Evolutionary conservation across 2,329 filamentous ascomycete genomes (phyloP).

Genomic region (Diaporthe ampelina): DNA sequence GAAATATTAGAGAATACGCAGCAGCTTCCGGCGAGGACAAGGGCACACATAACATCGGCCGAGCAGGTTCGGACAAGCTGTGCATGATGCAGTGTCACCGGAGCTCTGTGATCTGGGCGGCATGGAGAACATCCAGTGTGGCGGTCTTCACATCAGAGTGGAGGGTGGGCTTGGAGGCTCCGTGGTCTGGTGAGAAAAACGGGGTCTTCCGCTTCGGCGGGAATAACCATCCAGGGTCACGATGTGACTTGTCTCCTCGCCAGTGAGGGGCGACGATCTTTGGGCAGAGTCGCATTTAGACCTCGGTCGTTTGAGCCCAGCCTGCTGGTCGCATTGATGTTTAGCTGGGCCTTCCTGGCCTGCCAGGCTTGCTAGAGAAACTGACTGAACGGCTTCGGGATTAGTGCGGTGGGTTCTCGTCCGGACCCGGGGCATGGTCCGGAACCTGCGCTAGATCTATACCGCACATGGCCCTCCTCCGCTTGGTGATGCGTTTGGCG

Average conservation of each 20-base stretch:
- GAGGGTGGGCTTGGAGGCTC: slow-evolving; percentile 14
- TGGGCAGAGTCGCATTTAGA: slow-evolving; percentile 27
- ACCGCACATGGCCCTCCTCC: slow-evolving; percentile 5
- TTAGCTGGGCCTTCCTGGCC: slow-evolving; percentile 27
- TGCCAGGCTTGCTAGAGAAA: slow-evolving; percentile 11
- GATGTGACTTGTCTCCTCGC: not conserved
- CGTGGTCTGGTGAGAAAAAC: slow-evolving; percentile 3
- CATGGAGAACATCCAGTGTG: not conserved
- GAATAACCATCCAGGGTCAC: slow-evolving; percentile 2
- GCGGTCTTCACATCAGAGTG: slow-evolving; percentile 1
- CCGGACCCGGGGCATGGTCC: slow-evolving; percentile 26
- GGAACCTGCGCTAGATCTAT: slow-evolving; percentile 25
- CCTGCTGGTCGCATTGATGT: not conserved
- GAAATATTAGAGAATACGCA: slow-evolving; percentile 7
- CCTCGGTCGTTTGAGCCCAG: slow-evolving; percentile 29
- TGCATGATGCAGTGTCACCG: slow-evolving; percentile 18
- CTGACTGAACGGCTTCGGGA: slow-evolving; percentile 7
- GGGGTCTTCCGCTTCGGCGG: slow-evolving; percentile 13
- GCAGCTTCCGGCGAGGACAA: not conserved
- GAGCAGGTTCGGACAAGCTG: slow-evolving; percentile 20
- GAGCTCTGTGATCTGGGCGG: slow-evolving; percentile 16
- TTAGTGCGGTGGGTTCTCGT: slow-evolving; percentile 23
- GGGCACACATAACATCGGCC: slow-evolving; percentile 14
- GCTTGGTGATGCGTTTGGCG: slow-evolving; percentile 24
- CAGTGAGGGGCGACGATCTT: slow-evolving; percentile 19